Percentiles rank a stretch among this genome's conserved stretches.
phyloP scores from a whole-genome alignment of 345 rosid species.

The Dipteronia sinensis region DNA sequence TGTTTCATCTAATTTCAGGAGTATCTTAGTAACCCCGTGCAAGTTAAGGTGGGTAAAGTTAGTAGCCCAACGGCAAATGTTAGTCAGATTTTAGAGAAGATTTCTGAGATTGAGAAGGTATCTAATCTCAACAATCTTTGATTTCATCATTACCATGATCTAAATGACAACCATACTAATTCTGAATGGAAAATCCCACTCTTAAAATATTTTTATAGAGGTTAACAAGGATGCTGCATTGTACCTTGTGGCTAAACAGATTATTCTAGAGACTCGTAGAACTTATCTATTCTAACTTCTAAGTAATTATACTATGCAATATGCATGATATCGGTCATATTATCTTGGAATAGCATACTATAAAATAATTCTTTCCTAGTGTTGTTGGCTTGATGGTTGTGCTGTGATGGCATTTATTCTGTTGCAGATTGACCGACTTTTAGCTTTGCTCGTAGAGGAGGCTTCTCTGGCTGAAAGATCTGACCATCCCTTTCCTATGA shows the following conservation, averaged over 20 bases:
- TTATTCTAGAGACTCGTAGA: neutral
- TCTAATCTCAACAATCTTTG: neutral
- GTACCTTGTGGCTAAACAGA: neutral
- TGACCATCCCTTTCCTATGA: constrained; percentile 38
- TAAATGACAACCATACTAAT: neutral
- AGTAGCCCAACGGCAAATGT: constrained; percentile 48
- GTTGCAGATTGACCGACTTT: constrained; percentile 40
- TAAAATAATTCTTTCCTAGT: neutral
- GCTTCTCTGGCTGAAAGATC: constrained; percentile 36
- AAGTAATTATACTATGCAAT: neutral
- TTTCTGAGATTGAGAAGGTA: constrained; percentile 49
- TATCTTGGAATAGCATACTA: neutral
- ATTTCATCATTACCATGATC: neutral
- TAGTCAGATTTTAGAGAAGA: constrained; percentile 31
- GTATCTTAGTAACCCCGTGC: constrained; percentile 38
- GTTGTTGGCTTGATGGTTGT: neutral
- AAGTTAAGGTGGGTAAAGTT: constrained; percentile 46
- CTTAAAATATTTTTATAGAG: neutral
- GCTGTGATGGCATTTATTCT: constrained; percentile 13
- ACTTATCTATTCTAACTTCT: neutral
- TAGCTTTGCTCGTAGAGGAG: constrained; percentile 39
- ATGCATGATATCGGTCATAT: neutral
- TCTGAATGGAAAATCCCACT: neutral
- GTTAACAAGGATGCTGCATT: neutral
- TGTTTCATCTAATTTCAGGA: constrained; percentile 33